These are phyloP conservation scores for Magnolia changhungtana DNA, from an alignment of 164 flowering plant genomes.

Conservation along the genomic window DNA sequence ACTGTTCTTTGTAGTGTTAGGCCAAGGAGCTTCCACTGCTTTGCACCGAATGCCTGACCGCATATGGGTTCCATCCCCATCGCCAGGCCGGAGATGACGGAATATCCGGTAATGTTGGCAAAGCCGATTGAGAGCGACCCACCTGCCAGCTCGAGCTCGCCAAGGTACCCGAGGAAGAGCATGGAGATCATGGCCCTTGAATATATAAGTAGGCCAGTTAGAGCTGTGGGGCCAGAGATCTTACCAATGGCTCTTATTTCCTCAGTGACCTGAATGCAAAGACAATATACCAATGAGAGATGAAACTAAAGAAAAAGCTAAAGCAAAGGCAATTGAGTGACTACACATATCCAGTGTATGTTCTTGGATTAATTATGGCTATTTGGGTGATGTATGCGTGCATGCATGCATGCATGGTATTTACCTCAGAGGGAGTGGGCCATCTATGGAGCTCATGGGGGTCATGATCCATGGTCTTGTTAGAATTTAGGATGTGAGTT, in stretches of 20 bases:
- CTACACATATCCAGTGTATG: no score
- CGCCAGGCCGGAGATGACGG: conserved; percentile 84
- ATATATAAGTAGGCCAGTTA: conserved; percentile 69
- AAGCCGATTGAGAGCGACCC: conserved; percentile 91
- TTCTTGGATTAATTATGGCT: no score
- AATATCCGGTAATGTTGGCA: conserved; percentile 95
- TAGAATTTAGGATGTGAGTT: conserved; percentile 32
- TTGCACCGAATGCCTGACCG: conserved; percentile 88
- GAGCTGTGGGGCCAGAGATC: conserved; percentile 78
- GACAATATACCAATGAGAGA: background rate
- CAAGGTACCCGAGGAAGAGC: conserved; percentile 87
- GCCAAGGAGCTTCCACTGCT: conserved; percentile 72
- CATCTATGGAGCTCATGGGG: conserved; percentile 51
- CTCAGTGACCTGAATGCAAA: conserved; percentile 52
- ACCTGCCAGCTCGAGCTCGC: conserved; percentile 87
- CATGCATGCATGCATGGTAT: background rate
- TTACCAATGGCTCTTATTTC: conserved; percentile 76
- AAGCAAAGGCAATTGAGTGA: no score
- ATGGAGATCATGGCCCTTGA: conserved; percentile 91
- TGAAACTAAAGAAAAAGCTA: background rate
- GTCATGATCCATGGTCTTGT: conserved; percentile 32
- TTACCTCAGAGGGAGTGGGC: conserved; percentile 88
- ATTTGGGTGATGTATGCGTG: background rate
- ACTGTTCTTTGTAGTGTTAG: conserved; percentile 76
- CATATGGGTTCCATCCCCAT: conserved; percentile 99